These are phyloP conservation scores for Neurospora tetraspora DNA, from an alignment of 495 filamentous ascomycete species.

Conservation along the genomic window DNA sequence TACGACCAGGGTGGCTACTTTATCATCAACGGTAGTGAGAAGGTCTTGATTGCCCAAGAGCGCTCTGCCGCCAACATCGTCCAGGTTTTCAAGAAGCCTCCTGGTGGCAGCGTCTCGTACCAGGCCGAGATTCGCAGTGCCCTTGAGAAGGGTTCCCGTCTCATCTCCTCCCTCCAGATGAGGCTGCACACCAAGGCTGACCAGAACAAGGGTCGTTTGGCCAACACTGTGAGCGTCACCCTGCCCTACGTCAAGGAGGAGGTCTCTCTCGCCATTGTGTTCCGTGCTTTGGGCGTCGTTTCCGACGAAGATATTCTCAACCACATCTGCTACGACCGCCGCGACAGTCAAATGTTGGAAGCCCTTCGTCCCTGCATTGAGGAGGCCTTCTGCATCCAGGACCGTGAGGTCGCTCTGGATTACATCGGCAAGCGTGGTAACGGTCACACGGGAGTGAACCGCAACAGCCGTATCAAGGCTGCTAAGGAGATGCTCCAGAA, in stretches of 20 bases:
- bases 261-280: constrained; percentile 87
- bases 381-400: constrained; percentile 91
- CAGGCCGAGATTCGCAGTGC: constrained; percentile 94
- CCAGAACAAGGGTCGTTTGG: constrained; percentile 62
- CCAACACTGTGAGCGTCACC: constrained; percentile 78
- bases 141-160: constrained; percentile 86
- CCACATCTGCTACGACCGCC: constrained; percentile 91
- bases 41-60: constrained; percentile 96
- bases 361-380: constrained; percentile 94
- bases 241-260: constrained; percentile 90
- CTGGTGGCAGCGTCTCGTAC: constrained; percentile 77
- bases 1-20: constrained; percentile 98
- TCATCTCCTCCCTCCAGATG: constrained; percentile 82
- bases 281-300: constrained; percentile 89
- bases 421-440: constrained; percentile 85
- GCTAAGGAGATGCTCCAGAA: constrained; percentile 92
- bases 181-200: constrained; percentile 82
- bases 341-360: constrained; percentile 93
- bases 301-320: constrained; percentile 98
- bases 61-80: constrained; percentile 96
- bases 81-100: constrained; percentile 95
- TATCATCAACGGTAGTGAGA: constrained; percentile 98
- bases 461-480: constrained; percentile 80
- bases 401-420: constrained; percentile 89
- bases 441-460: constrained; percentile 54